Conservation (phyloP, 108 stramenopile genomes). For the Chaetoceros muelleri region DNA sequence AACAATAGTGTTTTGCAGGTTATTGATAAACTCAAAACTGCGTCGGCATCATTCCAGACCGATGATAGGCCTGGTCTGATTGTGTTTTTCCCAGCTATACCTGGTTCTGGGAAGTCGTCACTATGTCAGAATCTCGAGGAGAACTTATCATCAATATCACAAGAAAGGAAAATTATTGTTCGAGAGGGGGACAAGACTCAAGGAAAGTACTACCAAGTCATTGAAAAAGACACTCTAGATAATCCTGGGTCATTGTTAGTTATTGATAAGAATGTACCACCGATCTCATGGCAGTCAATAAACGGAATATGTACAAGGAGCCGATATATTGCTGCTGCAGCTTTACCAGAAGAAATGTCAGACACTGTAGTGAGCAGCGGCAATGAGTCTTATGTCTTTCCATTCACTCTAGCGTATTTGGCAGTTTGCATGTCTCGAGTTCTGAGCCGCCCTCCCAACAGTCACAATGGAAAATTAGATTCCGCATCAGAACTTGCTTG, state of each 20-base stretch:
- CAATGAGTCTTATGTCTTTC: conserved; percentile 34
- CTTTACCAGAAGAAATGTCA: conserved; percentile 44
- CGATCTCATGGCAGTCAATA: conserved; percentile 36
- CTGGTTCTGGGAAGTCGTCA: conserved; percentile 77
- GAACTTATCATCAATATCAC: too few species aligned
- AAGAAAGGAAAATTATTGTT: conserved; percentile 22
- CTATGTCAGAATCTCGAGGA: conserved; percentile 10
- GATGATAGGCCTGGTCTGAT: conserved; percentile 35
- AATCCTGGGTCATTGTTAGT: conserved; percentile 27
- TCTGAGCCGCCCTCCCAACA: conserved; percentile 23
- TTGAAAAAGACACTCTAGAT: conserved; percentile 16
- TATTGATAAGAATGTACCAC: conserved; percentile 74
- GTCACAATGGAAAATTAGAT: conserved; percentile 71
- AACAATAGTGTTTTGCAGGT: conserved; percentile 3
- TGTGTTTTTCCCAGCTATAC: conserved; percentile 71
- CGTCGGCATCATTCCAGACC: not conserved
- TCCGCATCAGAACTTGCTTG: conserved; percentile 35
- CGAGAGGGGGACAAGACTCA: conserved; percentile 24
- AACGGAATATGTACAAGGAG: conserved; percentile 24
- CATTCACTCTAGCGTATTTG: conserved; percentile 63
- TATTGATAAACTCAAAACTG: conserved; percentile 7
- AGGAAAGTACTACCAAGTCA: conserved; percentile 33
- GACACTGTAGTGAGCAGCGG: conserved; percentile 32
- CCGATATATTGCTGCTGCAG: conserved; percentile 35
- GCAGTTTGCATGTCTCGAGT: conserved; percentile 69